Base-by-base conservation (phyloP, 208 protist species). In the Porcisia deanei region DNA sequence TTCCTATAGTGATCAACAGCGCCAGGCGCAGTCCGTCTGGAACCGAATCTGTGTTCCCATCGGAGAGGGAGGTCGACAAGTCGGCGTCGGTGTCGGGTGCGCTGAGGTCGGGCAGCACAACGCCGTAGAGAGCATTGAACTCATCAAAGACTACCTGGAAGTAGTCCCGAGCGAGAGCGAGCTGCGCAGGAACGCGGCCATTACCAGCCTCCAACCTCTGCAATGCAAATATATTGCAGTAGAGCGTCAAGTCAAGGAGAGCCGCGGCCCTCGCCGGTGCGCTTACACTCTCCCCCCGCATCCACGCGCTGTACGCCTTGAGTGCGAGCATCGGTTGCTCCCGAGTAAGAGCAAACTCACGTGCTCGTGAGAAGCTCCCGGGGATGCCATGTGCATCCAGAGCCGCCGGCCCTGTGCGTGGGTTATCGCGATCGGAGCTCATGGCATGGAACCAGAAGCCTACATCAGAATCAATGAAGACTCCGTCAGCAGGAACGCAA, bases 1-100 rank as follows among this genome's bases (percentile, higher is more conserved):
- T 94, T 61, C 85, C 83, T 22, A 92, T 65, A 8, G 86, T 91
- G 53, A 94, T 30, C 66, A 80, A 61, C 12, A 92, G 63, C 20
- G 87, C 83, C 20, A 80, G 76, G 14, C 81, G 60, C 5, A 87
- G 71, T 22, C 69, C 82, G 37, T 73, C 78, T 53, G 79, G 79
- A 49, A 88, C 75, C 2, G 59, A 30, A 47, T 70, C 72, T 18
- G 53, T 53, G 20, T 55, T 67, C 39, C 58, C 66, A 14, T 45
- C 30, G 0, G 63, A 39, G 3, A 41, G 20, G 34, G 22, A 7
- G 20, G 63, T 47, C 10, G 58, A 58, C 1, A 14, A n/a, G 22
- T 39, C 43, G 43, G 20, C 18, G 41, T 63, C 67, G 41, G 41
- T 52, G 14, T 41, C 22, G 3, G 63, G 30, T 72, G 49, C 25